Conservation (phyloP, 2,329 filamentous ascomycete genomes). For the Colletotrichum karsti region DNA sequence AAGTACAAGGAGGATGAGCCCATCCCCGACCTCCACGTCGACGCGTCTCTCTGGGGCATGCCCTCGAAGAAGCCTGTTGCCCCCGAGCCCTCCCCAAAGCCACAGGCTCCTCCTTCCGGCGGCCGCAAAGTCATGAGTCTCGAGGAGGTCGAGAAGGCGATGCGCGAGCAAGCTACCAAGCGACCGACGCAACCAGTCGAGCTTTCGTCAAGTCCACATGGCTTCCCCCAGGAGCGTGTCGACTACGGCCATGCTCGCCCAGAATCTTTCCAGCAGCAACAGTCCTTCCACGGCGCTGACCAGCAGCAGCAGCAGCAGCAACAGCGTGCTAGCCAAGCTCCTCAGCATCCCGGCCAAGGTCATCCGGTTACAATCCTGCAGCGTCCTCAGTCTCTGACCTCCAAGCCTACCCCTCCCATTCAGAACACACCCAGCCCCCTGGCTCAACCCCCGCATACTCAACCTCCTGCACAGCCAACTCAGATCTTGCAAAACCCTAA, state of each 20-base stretch:
- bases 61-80: constrained; percentile 63
- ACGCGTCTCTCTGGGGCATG: constrained; percentile 91
- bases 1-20: constrained; percentile 84
- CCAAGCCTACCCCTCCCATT: constrained; percentile 48
- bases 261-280: constrained; percentile 25
- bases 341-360: constrained; percentile 46
- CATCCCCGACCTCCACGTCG: constrained; percentile 89
- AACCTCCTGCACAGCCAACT: constrained; percentile 62
- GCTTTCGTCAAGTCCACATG: constrained; percentile 38
- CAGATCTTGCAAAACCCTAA: constrained; percentile 86
- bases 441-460: constrained; percentile 44
- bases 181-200: constrained; percentile 43
- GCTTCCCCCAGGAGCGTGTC: constrained; percentile 9
- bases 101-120: constrained; percentile 40
- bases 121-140: constrained; percentile 89
- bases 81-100: constrained; percentile 35
- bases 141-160: constrained; percentile 95
- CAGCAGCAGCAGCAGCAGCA: constrained; percentile 41
- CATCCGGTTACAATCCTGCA: constrained; percentile 66
- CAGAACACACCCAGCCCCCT: constrained; percentile 41
- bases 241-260: constrained; percentile 30
- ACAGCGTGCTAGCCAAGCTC: constrained; percentile 37
- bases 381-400: constrained; percentile 54
- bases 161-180: constrained; percentile 75
- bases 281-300: constrained; percentile 24